A percentile compares a stretch with the other conserved stretches of the same genome.
Conservation (phyloP, 305 asterid genomes). For the Fraxinus paxiana region DNA sequence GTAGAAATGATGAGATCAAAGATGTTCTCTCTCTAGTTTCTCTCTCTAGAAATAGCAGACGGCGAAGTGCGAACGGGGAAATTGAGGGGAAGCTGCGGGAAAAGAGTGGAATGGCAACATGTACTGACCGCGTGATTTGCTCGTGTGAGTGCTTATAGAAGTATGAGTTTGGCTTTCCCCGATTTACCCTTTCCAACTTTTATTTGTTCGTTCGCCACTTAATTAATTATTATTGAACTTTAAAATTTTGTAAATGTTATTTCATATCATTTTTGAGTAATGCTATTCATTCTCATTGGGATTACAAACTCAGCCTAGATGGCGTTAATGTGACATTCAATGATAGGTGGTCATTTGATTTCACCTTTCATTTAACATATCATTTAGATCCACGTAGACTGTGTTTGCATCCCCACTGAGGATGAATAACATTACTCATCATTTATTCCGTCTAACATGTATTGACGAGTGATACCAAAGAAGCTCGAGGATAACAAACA, state of each 20-base stretch:
- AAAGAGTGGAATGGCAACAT: not conserved
- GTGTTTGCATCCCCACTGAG: too few species aligned
- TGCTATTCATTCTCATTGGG: too few species aligned
- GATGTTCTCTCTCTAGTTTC: not conserved
- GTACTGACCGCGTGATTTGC: not conserved
- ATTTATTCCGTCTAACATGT: not conserved
- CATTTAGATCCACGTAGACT: too few species aligned
- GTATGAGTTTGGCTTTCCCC: not conserved
- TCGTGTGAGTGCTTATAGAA: not conserved
- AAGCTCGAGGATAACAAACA: not conserved
- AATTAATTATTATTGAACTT: not conserved
- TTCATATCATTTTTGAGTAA: not conserved
- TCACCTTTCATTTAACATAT: too few species aligned
- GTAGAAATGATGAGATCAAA: not conserved
- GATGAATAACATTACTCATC: too few species aligned
- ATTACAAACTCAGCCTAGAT: too few species aligned
- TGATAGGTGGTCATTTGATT: too few species aligned
- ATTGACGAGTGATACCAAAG: not conserved
- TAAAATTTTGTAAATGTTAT: not conserved
- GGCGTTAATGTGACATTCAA: too few species aligned
- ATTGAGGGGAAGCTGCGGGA: not conserved
- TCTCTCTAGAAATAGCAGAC: not conserved
- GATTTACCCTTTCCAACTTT: not conserved
- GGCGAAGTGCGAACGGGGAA: conserved; percentile 6
- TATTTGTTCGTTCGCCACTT: not conserved